phyloP scores from a whole-genome alignment of 768 basidiomycete species.

The Boletus tomentosulus region DNA sequence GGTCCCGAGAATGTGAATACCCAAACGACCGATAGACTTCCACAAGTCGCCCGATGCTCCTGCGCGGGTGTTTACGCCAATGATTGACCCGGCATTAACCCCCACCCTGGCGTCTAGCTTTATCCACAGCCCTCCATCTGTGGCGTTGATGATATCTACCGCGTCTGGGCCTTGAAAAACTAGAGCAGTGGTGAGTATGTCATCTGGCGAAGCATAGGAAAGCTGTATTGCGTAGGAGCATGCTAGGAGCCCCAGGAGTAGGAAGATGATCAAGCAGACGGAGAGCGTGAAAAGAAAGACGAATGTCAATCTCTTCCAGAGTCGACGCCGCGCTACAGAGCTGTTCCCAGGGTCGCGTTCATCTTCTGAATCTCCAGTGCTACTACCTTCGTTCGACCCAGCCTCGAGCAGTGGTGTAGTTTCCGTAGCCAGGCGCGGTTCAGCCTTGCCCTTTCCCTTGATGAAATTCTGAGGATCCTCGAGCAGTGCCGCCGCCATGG shows the following conservation, averaged over 20 bases:
- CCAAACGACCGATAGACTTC: slow-evolving; percentile 68
- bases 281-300: slow-evolving; percentile 59
- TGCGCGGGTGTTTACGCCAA: slow-evolving; percentile 53
- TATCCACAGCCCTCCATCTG: slow-evolving; percentile 59
- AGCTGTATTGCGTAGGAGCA: slow-evolving; percentile 64
- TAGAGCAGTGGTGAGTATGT: slow-evolving; percentile 52
- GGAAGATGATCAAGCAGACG: slow-evolving; percentile 43
- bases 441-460: slow-evolving; percentile 29
- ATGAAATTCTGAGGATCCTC: slow-evolving; percentile 7
- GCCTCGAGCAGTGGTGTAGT: slow-evolving; percentile 28
- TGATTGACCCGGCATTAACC: slow-evolving; percentile 59
- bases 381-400: slow-evolving; percentile 17
- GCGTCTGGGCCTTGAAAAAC: slow-evolving; percentile 57
- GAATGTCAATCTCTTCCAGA: slow-evolving; percentile 33
- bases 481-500: slow-evolving; percentile 18
- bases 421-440: slow-evolving; percentile 24
- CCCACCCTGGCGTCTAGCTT: slow-evolving; percentile 55
- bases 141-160: slow-evolving; percentile 59
- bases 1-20: slow-evolving; percentile 50
- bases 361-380: slow-evolving; percentile 15
- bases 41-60: slow-evolving; percentile 45
- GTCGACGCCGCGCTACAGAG: slow-evolving; percentile 20
- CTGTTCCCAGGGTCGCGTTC: slow-evolving; percentile 19
- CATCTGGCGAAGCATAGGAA: slow-evolving; percentile 50
- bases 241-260: slow-evolving; percentile 48